phyloP scores from a whole-genome alignment of 495 filamentous ascomycete genomes.

The Xylaria sp. region DNA sequence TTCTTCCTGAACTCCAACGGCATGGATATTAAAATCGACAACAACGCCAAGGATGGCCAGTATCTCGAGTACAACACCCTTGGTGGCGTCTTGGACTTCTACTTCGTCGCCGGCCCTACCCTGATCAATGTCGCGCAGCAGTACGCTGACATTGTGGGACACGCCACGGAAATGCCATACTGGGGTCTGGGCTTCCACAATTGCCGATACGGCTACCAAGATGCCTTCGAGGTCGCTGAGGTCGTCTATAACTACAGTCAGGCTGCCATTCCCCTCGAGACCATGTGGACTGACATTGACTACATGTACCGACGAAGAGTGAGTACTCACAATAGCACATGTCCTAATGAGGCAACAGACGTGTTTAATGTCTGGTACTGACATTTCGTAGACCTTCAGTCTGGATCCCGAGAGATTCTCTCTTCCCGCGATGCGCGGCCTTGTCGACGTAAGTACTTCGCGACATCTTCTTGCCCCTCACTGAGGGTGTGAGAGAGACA shows the following conservation, averaged over 20 bases:
- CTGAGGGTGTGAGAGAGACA: too few relatives aligned
- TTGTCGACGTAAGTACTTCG: slow-evolving; percentile 56
- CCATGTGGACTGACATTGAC: slow-evolving; percentile 90
- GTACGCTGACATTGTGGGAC: slow-evolving; percentile 73
- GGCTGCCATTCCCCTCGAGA: slow-evolving; percentile 81
- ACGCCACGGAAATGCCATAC: slow-evolving; percentile 82
- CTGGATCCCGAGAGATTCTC: slow-evolving; percentile 78
- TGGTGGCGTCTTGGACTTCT: slow-evolving; percentile 83
- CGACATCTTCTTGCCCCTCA: neutral
- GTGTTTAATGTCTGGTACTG: neutral
- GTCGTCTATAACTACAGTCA: slow-evolving; percentile 80
- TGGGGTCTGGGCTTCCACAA: slow-evolving; percentile 87
- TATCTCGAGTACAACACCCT: slow-evolving; percentile 87
- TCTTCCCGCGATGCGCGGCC: slow-evolving; percentile 67
- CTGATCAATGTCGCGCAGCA: slow-evolving; percentile 76
- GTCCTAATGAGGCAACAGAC: neutral
- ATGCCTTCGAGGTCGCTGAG: slow-evolving; percentile 79
- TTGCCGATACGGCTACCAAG: slow-evolving; percentile 78
- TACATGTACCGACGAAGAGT: slow-evolving; percentile 71
- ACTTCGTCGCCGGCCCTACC: slow-evolving; percentile 78
- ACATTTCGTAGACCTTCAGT: slow-evolving; percentile 58
- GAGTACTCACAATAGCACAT: slow-evolving; percentile 1
- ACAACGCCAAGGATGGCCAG: slow-evolving; percentile 64
- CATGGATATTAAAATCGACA: slow-evolving; percentile 86
- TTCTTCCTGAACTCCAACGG: slow-evolving; percentile 85